phyloP scores from a whole-genome alignment of 2,329 filamentous ascomycete species.

The Pseudocercospora fuligena region DNA sequence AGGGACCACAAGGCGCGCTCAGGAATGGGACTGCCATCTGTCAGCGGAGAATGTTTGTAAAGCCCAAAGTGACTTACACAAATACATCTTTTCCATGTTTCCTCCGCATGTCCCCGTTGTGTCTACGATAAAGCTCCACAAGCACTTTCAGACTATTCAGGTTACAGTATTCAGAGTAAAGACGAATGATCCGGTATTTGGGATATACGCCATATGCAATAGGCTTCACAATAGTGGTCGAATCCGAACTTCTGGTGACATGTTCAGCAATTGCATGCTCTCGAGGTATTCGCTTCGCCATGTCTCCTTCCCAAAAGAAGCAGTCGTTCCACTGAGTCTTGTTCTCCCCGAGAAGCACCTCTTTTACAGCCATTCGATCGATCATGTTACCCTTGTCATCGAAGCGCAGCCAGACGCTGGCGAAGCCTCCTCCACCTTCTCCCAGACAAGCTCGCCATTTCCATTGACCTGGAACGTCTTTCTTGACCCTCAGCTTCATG shows the following conservation, averaged over 20 bases:
- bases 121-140: not conserved
- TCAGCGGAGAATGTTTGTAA: not conserved
- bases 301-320: not conserved
- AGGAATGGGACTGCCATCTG: not conserved
- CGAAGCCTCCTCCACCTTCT: not conserved
- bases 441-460: not conserved
- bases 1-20: not conserved
- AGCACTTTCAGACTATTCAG: not conserved
- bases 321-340: not conserved
- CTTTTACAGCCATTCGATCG: not conserved
- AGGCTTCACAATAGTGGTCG: not conserved
- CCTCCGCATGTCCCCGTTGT: not conserved
- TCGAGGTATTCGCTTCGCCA: not conserved
- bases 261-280: not conserved
- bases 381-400: not conserved
- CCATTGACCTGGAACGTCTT: not conserved
- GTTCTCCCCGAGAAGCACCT: not conserved
- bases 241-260: not conserved
- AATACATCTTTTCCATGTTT: not conserved
- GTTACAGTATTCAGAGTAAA: not conserved
- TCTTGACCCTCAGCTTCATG: not conserved
- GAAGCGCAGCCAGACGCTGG: constrained; percentile 28
- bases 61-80: not conserved
- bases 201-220: not conserved
- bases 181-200: not conserved